Base-by-base conservation (phyloP, 352 stramenopile genomes). In the Salisapilia sapeloensis region DNA sequence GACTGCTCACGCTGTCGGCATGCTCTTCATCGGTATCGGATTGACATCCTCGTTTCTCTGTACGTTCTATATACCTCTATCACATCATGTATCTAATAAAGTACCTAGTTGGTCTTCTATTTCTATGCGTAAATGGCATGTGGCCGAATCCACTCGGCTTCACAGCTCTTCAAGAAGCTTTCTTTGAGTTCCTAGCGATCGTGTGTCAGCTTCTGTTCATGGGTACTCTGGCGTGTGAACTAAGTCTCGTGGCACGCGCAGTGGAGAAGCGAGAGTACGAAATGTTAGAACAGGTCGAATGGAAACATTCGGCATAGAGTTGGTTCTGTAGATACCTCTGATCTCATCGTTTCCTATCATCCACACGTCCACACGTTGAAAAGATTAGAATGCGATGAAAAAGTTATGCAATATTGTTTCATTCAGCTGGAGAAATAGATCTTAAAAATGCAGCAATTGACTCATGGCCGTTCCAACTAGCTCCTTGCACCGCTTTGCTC, bases 181-280 rank as follows among this genome's bases (percentile, higher is more conserved):
- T 86, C 40, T 77, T 85, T 25, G 75, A 91, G 38, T 66, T 74
- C 2, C 57, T 83, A 29, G 71, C 75, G 2, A 87, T 91, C 44
- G 52, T 87, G 11, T 91, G 69, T 25, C 75, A 91, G 38, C 53
- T 91, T n/a, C 44, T 91, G 13, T 91, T 80, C 54, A 85, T 91
- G 64, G 75, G 75, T 9, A 91, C 75, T 31, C 40, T 84, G 1
- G 81, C 66, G 3, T 79, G 69, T 30, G 75, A 91, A 38, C 42
- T 85, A 14, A 50, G 66, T 9, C 46, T 54, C 33, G 60, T 87
- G 31, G 52, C 54, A 19, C 47, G 47, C 6, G 50, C 78, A 24
- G 60, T 84, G 24, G 65, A 87, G 29, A 46, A 58, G 18, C 63
- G 44, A 27, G 63, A 84, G 38, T 80, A 82, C 38, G 33, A 53